Evolutionary conservation across 2,329 filamentous ascomycete species (phyloP).

Genomic region (Ceratocystis diversiconidia): DNA sequence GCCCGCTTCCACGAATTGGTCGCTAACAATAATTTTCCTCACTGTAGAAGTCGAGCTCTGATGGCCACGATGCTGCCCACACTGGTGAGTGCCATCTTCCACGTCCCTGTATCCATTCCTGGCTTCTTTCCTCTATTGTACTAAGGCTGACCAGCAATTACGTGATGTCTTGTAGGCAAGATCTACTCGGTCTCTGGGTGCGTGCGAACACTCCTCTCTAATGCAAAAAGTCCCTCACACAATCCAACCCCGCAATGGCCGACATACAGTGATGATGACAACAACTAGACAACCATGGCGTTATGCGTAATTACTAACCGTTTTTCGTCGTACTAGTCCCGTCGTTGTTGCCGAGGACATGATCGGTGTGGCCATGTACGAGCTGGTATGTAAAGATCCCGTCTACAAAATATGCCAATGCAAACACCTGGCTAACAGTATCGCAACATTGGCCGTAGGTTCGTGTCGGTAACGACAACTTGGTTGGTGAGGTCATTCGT

Average conservation of each 20-base stretch:
- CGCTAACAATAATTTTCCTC: background rate
- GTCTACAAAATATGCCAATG: background rate
- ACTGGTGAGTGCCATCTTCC: slow-evolving; percentile 10
- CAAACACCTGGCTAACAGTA: slow-evolving; percentile 1
- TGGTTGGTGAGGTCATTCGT: slow-evolving; percentile 95
- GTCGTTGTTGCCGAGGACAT: slow-evolving; percentile 97
- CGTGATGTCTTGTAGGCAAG: slow-evolving; percentile 33
- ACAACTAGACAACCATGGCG: slow-evolving; percentile 12
- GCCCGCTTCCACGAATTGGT: background rate
- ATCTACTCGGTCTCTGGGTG: slow-evolving; percentile 50
- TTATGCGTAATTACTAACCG: slow-evolving; percentile 24
- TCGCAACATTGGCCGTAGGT: slow-evolving; percentile 39
- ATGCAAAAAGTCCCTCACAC: slow-evolving; percentile 18
- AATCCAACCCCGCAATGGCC: slow-evolving; percentile 15
- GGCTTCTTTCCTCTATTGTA: background rate
- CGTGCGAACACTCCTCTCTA: slow-evolving; percentile 25
- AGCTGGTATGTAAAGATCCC: slow-evolving; percentile 52
- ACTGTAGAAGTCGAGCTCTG: slow-evolving; percentile 13
- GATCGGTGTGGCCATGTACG: slow-evolving; percentile 99
- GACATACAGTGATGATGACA: background rate
- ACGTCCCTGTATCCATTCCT: background rate
- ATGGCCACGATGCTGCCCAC: slow-evolving; percentile 15
- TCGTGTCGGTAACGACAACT: slow-evolving; percentile 77
- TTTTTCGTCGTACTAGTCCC: slow-evolving; percentile 38
- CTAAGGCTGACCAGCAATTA: background rate